phyloP scores from a whole-genome alignment of 2,329 filamentous ascomycete genomes.

The Pseudocercospora ulei region DNA sequence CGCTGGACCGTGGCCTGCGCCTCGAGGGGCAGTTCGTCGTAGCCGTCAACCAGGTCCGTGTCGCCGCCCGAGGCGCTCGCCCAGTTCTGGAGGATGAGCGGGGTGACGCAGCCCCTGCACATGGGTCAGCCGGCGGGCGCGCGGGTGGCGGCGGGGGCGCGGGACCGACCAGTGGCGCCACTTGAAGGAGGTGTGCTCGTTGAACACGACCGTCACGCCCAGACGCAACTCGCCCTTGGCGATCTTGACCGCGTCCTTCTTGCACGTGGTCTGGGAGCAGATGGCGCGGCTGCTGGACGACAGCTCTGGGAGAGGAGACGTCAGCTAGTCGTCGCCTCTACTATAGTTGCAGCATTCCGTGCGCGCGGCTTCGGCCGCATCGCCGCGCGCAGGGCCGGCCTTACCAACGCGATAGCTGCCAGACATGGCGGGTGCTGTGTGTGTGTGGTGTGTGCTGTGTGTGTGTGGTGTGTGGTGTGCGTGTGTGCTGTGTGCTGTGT shows the following conservation, averaged over 20 bases:
- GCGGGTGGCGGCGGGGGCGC: neutral
- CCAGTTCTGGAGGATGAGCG: constrained; percentile 58
- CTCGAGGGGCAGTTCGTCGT: constrained; percentile 62
- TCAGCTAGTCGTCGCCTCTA: no score
- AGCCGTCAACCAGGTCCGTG: constrained; percentile 65
- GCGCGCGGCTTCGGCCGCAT: no score
- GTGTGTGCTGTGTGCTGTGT: no score
- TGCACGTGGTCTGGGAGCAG: constrained; percentile 66
- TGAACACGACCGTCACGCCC: constrained; percentile 59
- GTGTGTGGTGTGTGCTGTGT: no score
- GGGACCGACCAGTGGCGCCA: constrained; percentile 76
- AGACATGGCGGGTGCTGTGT: constrained; percentile 13
- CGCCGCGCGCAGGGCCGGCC: no score
- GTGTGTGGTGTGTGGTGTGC: no score
- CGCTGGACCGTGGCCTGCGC: constrained; percentile 62
- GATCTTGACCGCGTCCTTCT: constrained; percentile 60
- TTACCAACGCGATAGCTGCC: constrained; percentile 20
- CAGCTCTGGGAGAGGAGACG: no score
- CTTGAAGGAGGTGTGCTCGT: constrained; percentile 53
- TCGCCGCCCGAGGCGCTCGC: constrained; percentile 51
- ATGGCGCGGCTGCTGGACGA: constrained; percentile 61
- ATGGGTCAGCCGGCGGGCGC: constrained; percentile 13
- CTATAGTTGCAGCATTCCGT: no score
- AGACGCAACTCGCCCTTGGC: constrained; percentile 68
- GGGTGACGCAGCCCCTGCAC: constrained; percentile 77